Conservation (phyloP, 768 basidiomycete species). For the Heimioporus sp. region DNA sequence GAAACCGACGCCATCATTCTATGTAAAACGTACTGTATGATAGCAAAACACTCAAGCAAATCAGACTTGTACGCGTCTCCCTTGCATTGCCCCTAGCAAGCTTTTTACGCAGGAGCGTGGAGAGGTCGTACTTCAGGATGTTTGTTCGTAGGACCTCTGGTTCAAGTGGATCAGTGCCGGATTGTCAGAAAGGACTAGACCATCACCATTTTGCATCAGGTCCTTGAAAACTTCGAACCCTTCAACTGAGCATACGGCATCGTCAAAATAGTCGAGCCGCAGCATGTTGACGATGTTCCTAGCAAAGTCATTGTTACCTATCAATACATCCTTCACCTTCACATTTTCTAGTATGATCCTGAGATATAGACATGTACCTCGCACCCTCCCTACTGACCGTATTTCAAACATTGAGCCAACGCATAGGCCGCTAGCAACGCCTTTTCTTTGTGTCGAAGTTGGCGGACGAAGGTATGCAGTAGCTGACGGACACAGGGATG, state of each 20-base stretch:
- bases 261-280: no score
- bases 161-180: no score
- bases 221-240: no score
- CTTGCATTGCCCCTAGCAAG: no score
- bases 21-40: background rate
- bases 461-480: constrained; percentile 9
- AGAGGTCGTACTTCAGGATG: background rate
- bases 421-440: no score
- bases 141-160: constrained; percentile 1
- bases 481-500: constrained; percentile 5
- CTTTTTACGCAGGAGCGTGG: background rate
- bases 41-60: constrained; percentile 4
- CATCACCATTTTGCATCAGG: no score
- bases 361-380: background rate
- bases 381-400: background rate
- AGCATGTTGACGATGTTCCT: constrained; percentile 2
- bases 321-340: constrained; percentile 1
- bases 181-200: no score
- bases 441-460: no score
- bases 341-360: background rate
- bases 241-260: no score
- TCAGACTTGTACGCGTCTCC: constrained; percentile 6
- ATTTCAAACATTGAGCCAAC: background rate
- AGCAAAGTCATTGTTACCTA: background rate
- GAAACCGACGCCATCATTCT: no score